Base-by-base conservation (phyloP, 1,139 yeast genomes). In the Debaryomyces sp. region DNA sequence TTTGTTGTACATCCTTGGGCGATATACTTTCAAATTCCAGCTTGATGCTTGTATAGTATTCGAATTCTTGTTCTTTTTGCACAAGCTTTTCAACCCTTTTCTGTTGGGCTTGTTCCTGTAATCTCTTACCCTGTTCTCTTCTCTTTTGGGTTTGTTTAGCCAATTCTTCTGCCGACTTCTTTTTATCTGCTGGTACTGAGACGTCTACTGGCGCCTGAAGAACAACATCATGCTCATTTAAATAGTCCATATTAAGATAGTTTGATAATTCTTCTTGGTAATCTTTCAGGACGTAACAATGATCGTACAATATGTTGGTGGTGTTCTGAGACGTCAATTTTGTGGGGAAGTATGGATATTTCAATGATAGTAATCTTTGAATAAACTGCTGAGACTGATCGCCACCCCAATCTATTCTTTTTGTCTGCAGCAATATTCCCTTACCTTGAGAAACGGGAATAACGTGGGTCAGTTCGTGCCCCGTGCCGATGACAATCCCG, bases 331-430 rank as follows among this genome's bases (percentile, higher is more conserved):
- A 69, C 7, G 84, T 77, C 47, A 94, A 70, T 56, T 84, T 87
- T 2, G 88, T 71, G 3, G 99, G 98, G 63, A 91, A 94, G 58
- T 85, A 86, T 0, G 99, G 99, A 66, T 95, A 95, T 62, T 95
- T 95, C 60, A 95, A 74, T 1, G 85, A 77, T 44, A 95, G 68
- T 30, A 88, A 75, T 55, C 76, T 80, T 50, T 78, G 81, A 63
- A 94, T 67, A 57, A 78, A 92, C 44, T 78, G 82, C 30, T 80
- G 82, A 1, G 92, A 80, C 47, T 82, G 88, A 52, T 82, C 81
- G 6, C 97, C 98, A 48, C 98, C 99, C 89, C 95, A 90, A 61
- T 90, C 92, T 40, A 95, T 82, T 58, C 98, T 75, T 60, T 90
- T 92, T 2, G 94, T 76, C 51, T 85, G 87, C 42, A 80, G 71